These are phyloP conservation scores for Hura crepitans DNA, from an alignment of 441 rosid species.

Conservation along the genomic window DNA sequence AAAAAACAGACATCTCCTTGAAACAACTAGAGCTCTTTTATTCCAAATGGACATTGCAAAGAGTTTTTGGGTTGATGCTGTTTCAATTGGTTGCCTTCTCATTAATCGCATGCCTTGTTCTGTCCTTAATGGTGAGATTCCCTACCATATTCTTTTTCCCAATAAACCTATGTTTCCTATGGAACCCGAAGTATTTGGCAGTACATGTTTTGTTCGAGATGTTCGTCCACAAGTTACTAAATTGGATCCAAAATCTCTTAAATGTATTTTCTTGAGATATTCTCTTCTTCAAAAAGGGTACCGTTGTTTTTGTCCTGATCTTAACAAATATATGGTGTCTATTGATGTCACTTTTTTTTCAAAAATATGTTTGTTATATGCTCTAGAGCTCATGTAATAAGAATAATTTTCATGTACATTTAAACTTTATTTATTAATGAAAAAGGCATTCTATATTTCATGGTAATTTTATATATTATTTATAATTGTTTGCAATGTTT, in stretches of 20 bases:
- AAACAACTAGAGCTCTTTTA: neutral
- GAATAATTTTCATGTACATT: too few species aligned
- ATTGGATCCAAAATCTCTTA: neutral
- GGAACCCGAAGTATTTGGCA: neutral
- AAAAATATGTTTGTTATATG: too few species aligned
- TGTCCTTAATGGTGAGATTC: neutral
- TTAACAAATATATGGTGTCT: too few species aligned
- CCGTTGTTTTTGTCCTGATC: too few species aligned
- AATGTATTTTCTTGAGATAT: neutral
- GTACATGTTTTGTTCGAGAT: neutral
- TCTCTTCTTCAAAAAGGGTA: neutral
- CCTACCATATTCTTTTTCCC: neutral
- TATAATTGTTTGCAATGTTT: too few species aligned
- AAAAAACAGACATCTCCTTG: neutral
- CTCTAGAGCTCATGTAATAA: too few species aligned
- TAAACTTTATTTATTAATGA: too few species aligned
- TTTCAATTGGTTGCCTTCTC: too few species aligned
- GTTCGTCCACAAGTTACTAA: neutral
- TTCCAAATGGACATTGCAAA: neutral
- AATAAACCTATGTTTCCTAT: neutral
- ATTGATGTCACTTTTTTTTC: too few species aligned
- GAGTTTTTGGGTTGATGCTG: neutral
- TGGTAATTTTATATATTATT: too few species aligned
- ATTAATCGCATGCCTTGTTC: neutral
- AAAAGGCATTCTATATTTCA: too few species aligned